Evolutionary conservation across 2,329 filamentous ascomycete species (phyloP).

Genomic region (Colletotrichum cereale): DNA sequence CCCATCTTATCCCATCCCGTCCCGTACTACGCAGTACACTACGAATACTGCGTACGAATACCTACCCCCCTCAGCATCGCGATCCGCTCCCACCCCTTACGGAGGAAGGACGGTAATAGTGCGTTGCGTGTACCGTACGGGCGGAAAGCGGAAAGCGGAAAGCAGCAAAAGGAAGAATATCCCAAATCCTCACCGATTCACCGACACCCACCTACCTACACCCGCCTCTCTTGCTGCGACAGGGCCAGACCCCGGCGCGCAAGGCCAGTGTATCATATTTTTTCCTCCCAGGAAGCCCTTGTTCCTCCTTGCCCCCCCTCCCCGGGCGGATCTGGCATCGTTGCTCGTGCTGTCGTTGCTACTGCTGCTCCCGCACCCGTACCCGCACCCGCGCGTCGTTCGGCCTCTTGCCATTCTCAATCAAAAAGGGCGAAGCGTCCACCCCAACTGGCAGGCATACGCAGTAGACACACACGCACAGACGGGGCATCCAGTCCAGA

Average conservation of each 20-base stretch:
- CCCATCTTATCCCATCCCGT: slow-evolving; percentile 13
- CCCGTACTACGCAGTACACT: neutral
- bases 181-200: neutral
- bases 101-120: slow-evolving; percentile 1
- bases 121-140: neutral
- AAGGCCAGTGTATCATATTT: slow-evolving; percentile 25
- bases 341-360: neutral
- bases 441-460: neutral
- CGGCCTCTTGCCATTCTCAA: slow-evolving; percentile 3
- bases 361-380: neutral
- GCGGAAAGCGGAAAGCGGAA: neutral
- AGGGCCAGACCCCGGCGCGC: slow-evolving; percentile 17
- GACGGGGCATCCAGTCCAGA: neutral
- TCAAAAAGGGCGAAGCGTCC: neutral
- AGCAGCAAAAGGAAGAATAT: slow-evolving; percentile 9
- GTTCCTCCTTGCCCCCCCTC: neutral
- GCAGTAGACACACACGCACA: neutral
- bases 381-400: neutral
- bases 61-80: slow-evolving; percentile 7
- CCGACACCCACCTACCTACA: slow-evolving; percentile 19
- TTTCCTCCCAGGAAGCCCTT: slow-evolving; percentile 4
- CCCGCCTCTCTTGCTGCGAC: slow-evolving; percentile 9
- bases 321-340: slow-evolving; percentile 22
- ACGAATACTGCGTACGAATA: neutral
- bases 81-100: slow-evolving; percentile 5